Conservation (phyloP, 495 filamentous ascomycete genomes). For the Aspergillus mulundensis region DNA sequence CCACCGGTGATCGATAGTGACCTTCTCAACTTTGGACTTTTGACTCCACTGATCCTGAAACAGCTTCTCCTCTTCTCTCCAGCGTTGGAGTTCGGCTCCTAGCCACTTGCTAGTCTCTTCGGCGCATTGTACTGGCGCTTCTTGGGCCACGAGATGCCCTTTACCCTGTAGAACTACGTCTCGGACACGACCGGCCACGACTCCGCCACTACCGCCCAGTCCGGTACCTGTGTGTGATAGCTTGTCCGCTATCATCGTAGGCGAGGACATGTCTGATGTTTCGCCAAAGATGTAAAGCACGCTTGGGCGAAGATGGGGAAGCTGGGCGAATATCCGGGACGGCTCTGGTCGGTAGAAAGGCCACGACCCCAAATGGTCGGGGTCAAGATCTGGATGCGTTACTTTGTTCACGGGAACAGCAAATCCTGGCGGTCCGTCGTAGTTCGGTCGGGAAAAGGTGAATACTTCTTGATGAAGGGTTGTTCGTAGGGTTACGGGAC, state of each 20-base stretch:
- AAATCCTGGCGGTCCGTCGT: constrained; percentile 33
- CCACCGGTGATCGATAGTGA: constrained; percentile 55
- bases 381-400: constrained; percentile 47
- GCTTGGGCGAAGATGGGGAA: constrained; percentile 70
- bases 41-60: constrained; percentile 53
- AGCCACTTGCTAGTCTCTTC: constrained; percentile 61
- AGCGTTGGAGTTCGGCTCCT: constrained; percentile 55
- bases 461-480: constrained; percentile 61
- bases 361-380: constrained; percentile 33
- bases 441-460: constrained; percentile 55
- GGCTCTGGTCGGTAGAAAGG: constrained; percentile 80
- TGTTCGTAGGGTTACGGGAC: constrained; percentile 55
- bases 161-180: constrained; percentile 59
- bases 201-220: constrained; percentile 49
- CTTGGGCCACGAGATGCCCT: constrained; percentile 85
- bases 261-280: constrained; percentile 56
- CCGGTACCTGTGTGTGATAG: constrained; percentile 43
- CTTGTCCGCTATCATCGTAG: constrained; percentile 44
- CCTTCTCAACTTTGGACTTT: constrained; percentile 51
- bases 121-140: constrained; percentile 63
- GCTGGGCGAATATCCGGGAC: constrained; percentile 52
- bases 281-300: constrained; percentile 78
- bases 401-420: constrained; percentile 36
- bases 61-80: constrained; percentile 58
- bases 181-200: constrained; percentile 60